phyloP scores from a whole-genome alignment of 108 stramenopile species.

The Epithemia pelagica region DNA sequence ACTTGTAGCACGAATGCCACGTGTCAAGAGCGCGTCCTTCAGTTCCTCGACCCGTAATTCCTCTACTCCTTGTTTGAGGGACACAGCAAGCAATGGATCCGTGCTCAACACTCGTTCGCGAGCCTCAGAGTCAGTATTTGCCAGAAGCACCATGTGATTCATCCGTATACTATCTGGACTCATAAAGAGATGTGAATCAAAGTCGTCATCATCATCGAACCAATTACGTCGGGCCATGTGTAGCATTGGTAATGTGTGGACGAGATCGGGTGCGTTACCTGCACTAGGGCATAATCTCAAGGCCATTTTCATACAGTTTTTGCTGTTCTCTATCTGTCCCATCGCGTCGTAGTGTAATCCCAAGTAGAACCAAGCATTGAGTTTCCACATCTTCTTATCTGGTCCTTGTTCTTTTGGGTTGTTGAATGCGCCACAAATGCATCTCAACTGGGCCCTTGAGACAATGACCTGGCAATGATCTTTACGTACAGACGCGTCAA shows the following conservation, averaged over 20 bases:
- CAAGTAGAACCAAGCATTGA: slow-evolving; percentile 69
- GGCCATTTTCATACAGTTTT: slow-evolving; percentile 78
- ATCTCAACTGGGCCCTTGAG: slow-evolving; percentile 51
- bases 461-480: slow-evolving; percentile 36
- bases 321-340: slow-evolving; percentile 51
- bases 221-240: slow-evolving; percentile 78
- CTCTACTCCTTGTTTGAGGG: slow-evolving; percentile 40
- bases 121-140: neutral
- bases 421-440: slow-evolving; percentile 28
- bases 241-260: slow-evolving; percentile 59
- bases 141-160: too few relatives aligned
- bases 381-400: slow-evolving; percentile 72
- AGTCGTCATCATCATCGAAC: slow-evolving; percentile 68
- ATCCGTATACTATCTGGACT: neutral
- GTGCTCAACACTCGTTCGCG: neutral
- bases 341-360: slow-evolving; percentile 73
- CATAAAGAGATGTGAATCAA: slow-evolving; percentile 2
- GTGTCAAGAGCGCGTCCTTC: slow-evolving; percentile 39
- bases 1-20: slow-evolving; percentile 29
- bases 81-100: slow-evolving; percentile 33
- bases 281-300: slow-evolving; percentile 36
- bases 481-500: slow-evolving; percentile 38
- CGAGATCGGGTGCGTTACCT: slow-evolving; percentile 52
- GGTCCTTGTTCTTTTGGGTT: neutral
- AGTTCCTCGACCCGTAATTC: slow-evolving; percentile 47